Conservation (phyloP, 2,329 filamentous ascomycete species). For the Teratosphaeria nubilosa region DNA sequence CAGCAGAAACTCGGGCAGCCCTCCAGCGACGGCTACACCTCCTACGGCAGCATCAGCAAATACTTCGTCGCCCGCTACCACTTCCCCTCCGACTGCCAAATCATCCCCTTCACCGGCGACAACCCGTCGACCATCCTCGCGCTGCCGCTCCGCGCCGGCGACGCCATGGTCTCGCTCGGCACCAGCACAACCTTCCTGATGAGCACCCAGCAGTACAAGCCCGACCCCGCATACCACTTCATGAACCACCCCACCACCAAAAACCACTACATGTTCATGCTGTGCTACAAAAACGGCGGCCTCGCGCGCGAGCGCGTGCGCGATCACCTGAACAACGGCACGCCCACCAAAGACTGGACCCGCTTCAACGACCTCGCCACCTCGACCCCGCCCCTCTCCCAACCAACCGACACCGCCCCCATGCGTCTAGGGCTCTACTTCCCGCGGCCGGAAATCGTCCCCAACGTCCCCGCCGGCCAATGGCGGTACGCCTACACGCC, state of each 20-base stretch:
- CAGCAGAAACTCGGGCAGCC: constrained; percentile 72
- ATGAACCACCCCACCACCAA: constrained; percentile 92
- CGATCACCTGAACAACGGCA: constrained; percentile 42
- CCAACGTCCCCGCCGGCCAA: constrained; percentile 74
- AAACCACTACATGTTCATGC: constrained; percentile 98
- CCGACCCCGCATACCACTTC: constrained; percentile 88
- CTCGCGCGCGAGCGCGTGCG: constrained; percentile 84
- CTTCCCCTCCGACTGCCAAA: constrained; percentile 62
- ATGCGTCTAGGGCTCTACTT: constrained; percentile 92
- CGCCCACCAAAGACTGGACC: constrained; percentile 53
- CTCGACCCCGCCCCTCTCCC: constrained; percentile 58
- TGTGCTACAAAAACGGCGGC: constrained; percentile 98
- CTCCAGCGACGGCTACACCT: constrained; percentile 66
- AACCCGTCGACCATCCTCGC: constrained; percentile 93
- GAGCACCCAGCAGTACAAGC: constrained; percentile 85
- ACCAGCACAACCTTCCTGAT: constrained; percentile 97
- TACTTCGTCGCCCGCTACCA: constrained; percentile 77
- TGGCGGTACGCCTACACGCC: constrained; percentile 64
- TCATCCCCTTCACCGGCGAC: constrained; percentile 87
- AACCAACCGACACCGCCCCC: constrained; percentile 40
- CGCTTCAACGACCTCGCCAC: constrained; percentile 68
- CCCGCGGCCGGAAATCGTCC: constrained; percentile 87
- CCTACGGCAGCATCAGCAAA: constrained; percentile 61
- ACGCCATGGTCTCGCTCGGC: constrained; percentile 89
- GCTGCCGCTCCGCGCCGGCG: constrained; percentile 72